Evolutionary conservation across 163 green algal genomes (phyloP).

Genomic region (Trebouxia gelatinosa): DNA sequence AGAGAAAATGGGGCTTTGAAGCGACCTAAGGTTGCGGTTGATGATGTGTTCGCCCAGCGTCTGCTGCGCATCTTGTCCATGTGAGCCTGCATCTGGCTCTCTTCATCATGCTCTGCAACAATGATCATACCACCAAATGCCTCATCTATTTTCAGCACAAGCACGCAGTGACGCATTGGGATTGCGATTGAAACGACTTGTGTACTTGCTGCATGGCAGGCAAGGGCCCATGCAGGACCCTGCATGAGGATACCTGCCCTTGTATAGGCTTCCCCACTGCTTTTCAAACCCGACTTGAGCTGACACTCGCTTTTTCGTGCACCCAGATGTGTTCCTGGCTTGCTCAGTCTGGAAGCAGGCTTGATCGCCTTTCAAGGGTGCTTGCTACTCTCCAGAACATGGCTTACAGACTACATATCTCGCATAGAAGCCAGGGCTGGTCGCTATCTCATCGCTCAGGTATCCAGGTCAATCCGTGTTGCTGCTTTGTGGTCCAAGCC

Average conservation of each 20-base stretch:
- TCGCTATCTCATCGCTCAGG: slow-evolving; percentile 62
- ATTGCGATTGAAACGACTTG: neutral
- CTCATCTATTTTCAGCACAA: neutral
- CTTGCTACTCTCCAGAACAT: slow-evolving; percentile 78
- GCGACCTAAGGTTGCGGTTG: slow-evolving; percentile 66
- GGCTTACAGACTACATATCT: slow-evolving; percentile 81
- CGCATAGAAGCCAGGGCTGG: slow-evolving; percentile 74
- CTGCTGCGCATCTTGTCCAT: slow-evolving; percentile 76
- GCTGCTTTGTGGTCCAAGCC: too few relatives aligned
- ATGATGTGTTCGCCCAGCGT: slow-evolving; percentile 70
- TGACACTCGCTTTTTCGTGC: slow-evolving; percentile 27
- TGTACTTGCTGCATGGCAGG: neutral
- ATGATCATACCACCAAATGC: neutral
- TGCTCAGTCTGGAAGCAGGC: slow-evolving; percentile 63
- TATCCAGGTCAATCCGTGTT: slow-evolving; percentile 1
- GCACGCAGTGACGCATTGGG: neutral
- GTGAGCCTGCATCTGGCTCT: slow-evolving; percentile 46
- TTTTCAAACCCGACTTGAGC: neutral
- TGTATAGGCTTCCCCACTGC: neutral
- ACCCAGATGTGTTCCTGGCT: slow-evolving; percentile 81
- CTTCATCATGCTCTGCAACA: neutral
- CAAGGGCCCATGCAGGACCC: neutral
- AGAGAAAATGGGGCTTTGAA: neutral
- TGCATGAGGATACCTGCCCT: neutral
- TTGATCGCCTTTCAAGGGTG: slow-evolving; percentile 72